These are phyloP conservation scores for Sisymbrium altissimum DNA, from an alignment of 345 rosid species.

Conservation along the genomic window DNA sequence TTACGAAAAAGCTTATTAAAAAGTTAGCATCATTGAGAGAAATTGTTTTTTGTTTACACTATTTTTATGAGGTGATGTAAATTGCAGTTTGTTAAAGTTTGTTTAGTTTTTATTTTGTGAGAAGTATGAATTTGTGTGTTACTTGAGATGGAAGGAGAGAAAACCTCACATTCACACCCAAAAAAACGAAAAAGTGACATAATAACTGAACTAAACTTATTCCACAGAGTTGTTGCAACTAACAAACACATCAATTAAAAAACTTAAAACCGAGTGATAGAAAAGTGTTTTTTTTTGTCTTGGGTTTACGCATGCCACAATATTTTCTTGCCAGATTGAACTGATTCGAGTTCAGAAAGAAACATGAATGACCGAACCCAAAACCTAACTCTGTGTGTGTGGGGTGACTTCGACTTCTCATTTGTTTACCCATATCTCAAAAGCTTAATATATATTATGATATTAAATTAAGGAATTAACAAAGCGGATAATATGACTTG, in stretches of 20 bases:
- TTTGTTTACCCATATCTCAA: background rate
- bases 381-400: background rate
- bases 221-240: conserved; percentile 23
- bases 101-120: background rate
- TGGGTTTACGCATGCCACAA: background rate
- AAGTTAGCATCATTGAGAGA: no score
- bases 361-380: background rate
- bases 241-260: background rate
- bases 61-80: no score
- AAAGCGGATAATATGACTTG: background rate
- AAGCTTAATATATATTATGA: background rate
- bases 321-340: conserved; percentile 5
- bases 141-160: background rate
- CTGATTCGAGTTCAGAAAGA: background rate
- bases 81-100: no score
- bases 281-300: background rate
- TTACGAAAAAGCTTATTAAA: no score
- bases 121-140: background rate
- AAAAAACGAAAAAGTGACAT: no score
- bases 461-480: background rate
- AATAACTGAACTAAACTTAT: background rate
- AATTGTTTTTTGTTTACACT: no score
- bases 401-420: background rate
- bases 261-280: background rate
- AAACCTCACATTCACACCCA: background rate